Base-by-base conservation (phyloP, 352 stramenopile genomes). In the Phytophthora ramorum region DNA sequence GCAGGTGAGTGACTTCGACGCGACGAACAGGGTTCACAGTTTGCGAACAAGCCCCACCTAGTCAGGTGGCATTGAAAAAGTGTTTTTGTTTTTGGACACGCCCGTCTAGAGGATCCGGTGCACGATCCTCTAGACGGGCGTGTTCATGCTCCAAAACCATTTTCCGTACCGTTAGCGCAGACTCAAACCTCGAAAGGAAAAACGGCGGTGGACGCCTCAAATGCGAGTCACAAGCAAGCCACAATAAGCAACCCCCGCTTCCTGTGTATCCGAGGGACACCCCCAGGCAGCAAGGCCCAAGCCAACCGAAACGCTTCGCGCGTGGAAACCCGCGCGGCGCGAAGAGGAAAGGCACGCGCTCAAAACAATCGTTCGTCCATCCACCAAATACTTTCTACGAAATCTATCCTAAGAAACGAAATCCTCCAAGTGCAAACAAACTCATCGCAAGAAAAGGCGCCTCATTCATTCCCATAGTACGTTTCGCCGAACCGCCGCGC, bases 371-470 rank as follows among this genome's bases (percentile, higher is more conserved):
- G 19, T 14, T n/a, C 43, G 13, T 5, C n/a, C 45, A 14, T 35
- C 20, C 44, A 35, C 34, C 22, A 7, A 66, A 60, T 44, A 40
- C 52, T 63, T 66, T 61, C 58, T 66, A 63, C 46, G 12, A 22
- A 73, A 69, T 57, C 45, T 10, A 22, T 41, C 19, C 46, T 58
- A 55, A 63, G 55, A 46, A 48, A 34, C 22, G n/a, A 63, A 20
- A 68, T 50, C 38, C 28, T 28, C 24, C 43, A 46, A 55, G 49
- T 54, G 14, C 17, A 49, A 43, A 64, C 56, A 4, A 60, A 53
- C 52, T 58, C 52, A 48, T 51, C 37, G 49, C 48, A 69, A 68
- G 65, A 73, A 73, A 53, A 73, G 59, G 54, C 65, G 65, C 65
- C 16, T 16, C 9, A 37, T 14, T 13, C 38, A 47, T 52, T 52